Evolutionary conservation across 2,329 filamentous ascomycete species (phyloP), one percentile per base, ranked within the genome.

Genomic region (Ascochyta lentis): DNA sequence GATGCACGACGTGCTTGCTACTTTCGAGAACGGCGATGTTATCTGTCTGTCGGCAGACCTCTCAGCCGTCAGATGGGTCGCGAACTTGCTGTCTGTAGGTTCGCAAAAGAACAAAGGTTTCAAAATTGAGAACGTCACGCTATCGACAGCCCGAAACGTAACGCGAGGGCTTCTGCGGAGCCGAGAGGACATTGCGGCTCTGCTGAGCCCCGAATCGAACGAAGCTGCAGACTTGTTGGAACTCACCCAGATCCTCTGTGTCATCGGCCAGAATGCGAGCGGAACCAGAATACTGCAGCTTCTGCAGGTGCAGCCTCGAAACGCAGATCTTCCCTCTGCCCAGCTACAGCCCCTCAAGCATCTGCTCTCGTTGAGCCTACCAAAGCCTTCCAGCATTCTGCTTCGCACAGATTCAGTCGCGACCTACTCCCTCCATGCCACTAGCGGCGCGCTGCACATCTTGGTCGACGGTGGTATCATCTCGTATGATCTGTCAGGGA

Each of bases 401-500:
- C 45, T 43, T 7, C 29, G 49, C 4, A 54, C 56, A 26, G 22
- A 51, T 8, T 33, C 52, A 3, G 48, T 59, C 19, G 44, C 66
- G 5, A 61, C 63, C 8, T 88, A 84, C 64, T 81, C 83, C 27
- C 75, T 91, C 1, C 86, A 92, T 60, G 76, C 86, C 23, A 82
- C 83, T 19, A 84, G 85, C 3, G 89, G 89, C 12, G 81, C 82
- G 35, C 76, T 93, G 3, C 81, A 90, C 56, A 82, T 88, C 66
- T 78, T 91, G 1, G 70, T 78, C 13, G 76, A 79, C 22, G 82
- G 81, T 10, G 75, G 70, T 0, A 77, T 93, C 16, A 80, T 78
- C 24, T 84, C 86, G 3, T 90, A 87, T 70, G 86, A 90, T 58
- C 76, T 92, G 31, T 84, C 83, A 15, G 80, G 82, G 13, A 84